Percentiles rank a stretch among this genome's conserved stretches.
Conservation (phyloP, 1,284 basidiomycete species). For the Termitomyces sp. region DNA sequence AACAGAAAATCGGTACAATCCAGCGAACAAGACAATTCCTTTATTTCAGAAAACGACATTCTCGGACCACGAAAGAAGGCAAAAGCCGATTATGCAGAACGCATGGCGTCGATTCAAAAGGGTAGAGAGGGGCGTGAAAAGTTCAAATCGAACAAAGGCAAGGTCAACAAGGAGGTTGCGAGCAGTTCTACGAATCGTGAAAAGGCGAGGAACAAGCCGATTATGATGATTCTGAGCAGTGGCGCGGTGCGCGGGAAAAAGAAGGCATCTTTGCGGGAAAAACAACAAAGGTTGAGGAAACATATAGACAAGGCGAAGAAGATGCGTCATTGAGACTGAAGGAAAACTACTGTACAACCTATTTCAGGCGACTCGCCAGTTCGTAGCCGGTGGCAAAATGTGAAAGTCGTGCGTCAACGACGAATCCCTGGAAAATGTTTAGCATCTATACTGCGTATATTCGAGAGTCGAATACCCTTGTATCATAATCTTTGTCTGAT, state of each 20-base stretch:
- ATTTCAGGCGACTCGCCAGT: slow-evolving; percentile 38
- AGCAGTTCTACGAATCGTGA: slow-evolving; percentile 87
- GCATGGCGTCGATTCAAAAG: slow-evolving; percentile 87
- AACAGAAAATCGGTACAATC: slow-evolving; percentile 49
- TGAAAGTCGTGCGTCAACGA: slow-evolving; percentile 72
- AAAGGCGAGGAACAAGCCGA: slow-evolving; percentile 86
- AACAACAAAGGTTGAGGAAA: slow-evolving; percentile 71
- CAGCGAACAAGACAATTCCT: slow-evolving; percentile 49
- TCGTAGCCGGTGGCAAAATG: slow-evolving; percentile 72
- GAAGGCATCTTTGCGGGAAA: slow-evolving; percentile 82
- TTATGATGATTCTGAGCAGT: slow-evolving; percentile 88
- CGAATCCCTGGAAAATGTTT: slow-evolving; percentile 49
- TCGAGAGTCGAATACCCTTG: slow-evolving; percentile 38
- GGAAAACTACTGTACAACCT: slow-evolving; percentile 2
- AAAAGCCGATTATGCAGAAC: slow-evolving; percentile 93
- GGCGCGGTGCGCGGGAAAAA: slow-evolving; percentile 78
- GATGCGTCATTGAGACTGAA: slow-evolving; percentile 29
- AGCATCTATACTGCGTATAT: neutral
- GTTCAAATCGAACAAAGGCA: slow-evolving; percentile 85
- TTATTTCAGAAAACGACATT: slow-evolving; percentile 90
- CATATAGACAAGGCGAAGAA: slow-evolving; percentile 74
- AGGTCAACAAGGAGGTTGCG: slow-evolving; percentile 76
- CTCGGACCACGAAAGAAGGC: slow-evolving; percentile 91
- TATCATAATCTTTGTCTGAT: slow-evolving; percentile 52
- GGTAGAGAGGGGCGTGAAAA: slow-evolving; percentile 96